Percentiles rank a stretch among this genome's conserved stretches.
Conservation (phyloP, 2,329 filamentous ascomycete genomes). For the Penicillium sp. region DNA sequence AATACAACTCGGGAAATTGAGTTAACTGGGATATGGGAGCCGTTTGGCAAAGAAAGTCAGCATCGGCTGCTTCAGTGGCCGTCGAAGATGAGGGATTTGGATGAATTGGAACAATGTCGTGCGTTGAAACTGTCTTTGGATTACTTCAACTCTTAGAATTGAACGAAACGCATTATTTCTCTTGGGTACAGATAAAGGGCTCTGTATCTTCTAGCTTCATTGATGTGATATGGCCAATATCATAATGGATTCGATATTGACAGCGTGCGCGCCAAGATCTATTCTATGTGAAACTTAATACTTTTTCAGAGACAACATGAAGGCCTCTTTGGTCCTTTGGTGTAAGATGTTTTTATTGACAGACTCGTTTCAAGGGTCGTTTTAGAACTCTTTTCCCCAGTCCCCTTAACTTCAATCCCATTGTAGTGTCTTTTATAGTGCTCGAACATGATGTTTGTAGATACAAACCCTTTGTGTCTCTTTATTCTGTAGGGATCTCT, state of each 20-base stretch:
- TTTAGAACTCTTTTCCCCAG: background rate
- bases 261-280: background rate
- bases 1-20: slow-evolving; percentile 15
- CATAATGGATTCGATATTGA: background rate
- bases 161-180: background rate
- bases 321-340: background rate
- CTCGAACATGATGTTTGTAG: background rate
- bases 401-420: background rate
- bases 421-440: background rate
- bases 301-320: background rate
- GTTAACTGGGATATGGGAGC: slow-evolving; percentile 9
- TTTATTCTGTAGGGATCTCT: too few relatives aligned
- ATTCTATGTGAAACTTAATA: too few relatives aligned
- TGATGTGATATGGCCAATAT: background rate
- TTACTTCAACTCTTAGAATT: background rate
- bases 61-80: slow-evolving; percentile 20
- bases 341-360: too few relatives aligned
- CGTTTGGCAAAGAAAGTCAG: slow-evolving; percentile 9
- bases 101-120: slow-evolving; percentile 16
- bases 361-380: background rate
- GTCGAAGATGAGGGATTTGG: slow-evolving; percentile 12
- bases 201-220: background rate
- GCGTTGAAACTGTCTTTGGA: slow-evolving; percentile 13
- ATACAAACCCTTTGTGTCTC: background rate
- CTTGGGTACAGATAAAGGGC: background rate